phyloP scores from a whole-genome alignment of 768 basidiomycete genomes.

The Arthromyces matolae region DNA sequence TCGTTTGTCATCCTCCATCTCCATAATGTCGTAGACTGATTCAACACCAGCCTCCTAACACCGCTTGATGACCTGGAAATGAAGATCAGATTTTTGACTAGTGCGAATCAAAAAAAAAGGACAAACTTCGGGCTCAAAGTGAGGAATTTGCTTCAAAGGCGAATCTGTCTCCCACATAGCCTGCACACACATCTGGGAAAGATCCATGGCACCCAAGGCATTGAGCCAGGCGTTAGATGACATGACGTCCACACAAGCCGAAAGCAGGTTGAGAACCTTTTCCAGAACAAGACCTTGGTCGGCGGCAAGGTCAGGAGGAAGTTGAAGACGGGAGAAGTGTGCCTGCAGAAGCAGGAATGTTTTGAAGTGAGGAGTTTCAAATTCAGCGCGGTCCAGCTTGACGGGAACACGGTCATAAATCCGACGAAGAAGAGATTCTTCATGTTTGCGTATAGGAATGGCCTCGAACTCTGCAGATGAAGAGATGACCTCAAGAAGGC shows the following conservation, averaged over 20 bases:
- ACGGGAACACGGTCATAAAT: constrained; percentile 97
- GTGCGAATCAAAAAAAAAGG: too few species aligned
- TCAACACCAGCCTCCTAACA: constrained; percentile 82
- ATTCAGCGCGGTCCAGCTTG: constrained; percentile 79
- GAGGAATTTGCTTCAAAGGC: constrained; percentile 92
- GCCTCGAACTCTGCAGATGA: constrained; percentile 95
- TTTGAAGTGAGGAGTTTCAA: constrained; percentile 96
- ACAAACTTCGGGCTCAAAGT: constrained; percentile 85
- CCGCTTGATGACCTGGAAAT: constrained; percentile 65
- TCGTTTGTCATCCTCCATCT: constrained; percentile 92
- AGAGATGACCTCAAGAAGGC: constrained; percentile 92
- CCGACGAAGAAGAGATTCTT: constrained; percentile 77
- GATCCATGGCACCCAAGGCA: constrained; percentile 94
- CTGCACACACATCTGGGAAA: constrained; percentile 98
- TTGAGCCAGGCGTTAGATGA: constrained; percentile 94
- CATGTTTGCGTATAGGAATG: constrained; percentile 93
- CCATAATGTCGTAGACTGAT: constrained; percentile 96
- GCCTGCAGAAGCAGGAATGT: constrained; percentile 95
- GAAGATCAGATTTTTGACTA: neutral
- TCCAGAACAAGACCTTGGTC: constrained; percentile 86
- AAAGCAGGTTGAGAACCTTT: constrained; percentile 87
- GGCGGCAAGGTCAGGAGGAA: constrained; percentile 90
- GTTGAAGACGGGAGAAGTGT: constrained; percentile 89
- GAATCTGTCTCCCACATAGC: constrained; percentile 98
- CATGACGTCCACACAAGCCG: constrained; percentile 97